Conservation (phyloP, 768 basidiomycete genomes). For the Cystofilobasidium bisporidii region DNA sequence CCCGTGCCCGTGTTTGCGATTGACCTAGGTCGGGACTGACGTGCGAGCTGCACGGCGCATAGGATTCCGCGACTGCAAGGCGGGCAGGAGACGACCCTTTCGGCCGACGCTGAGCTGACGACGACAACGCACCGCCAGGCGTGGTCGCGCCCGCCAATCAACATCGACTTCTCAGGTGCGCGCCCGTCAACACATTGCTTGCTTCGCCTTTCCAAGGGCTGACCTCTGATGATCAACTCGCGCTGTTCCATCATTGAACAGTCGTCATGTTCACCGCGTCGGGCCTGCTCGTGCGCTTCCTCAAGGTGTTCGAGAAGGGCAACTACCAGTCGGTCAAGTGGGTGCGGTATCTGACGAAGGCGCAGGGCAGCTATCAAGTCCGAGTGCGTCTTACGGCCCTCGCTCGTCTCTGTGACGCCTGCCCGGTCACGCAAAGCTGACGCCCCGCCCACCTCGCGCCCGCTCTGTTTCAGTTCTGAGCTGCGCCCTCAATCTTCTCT, state of each 20-base stretch:
- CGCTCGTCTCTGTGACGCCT: too few species aligned
- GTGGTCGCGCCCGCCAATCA: slow-evolving; percentile 96
- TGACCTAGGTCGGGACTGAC: too few species aligned
- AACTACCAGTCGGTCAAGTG: slow-evolving; percentile 54
- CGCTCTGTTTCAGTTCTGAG: too few species aligned
- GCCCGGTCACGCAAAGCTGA: too few species aligned
- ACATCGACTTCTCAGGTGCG: slow-evolving; percentile 69
- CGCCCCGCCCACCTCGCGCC: too few species aligned
- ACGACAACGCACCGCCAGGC: slow-evolving; percentile 85
- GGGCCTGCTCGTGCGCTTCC: slow-evolving; percentile 86
- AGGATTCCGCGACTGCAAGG: slow-evolving; percentile 90
- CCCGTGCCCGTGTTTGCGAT: neutral
- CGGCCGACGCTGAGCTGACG: slow-evolving; percentile 70
- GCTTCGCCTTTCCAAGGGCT: too few species aligned
- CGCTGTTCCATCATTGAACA: too few species aligned
- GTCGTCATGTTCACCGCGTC: slow-evolving; percentile 98
- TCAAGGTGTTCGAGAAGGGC: slow-evolving; percentile 96
- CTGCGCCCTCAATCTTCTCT: too few species aligned
- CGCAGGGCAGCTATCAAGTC: slow-evolving; percentile 27
- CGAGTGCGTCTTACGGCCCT: slow-evolving; percentile 6
- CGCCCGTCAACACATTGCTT: too few species aligned
- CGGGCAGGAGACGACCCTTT: slow-evolving; percentile 76
- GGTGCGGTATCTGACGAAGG: slow-evolving; percentile 28
- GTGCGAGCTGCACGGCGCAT: neutral
- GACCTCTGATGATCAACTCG: too few species aligned